These are phyloP conservation scores for Trichoderma sp. DNA, from an alignment of 2,329 filamentous ascomycete species.

Conservation along the genomic window DNA sequence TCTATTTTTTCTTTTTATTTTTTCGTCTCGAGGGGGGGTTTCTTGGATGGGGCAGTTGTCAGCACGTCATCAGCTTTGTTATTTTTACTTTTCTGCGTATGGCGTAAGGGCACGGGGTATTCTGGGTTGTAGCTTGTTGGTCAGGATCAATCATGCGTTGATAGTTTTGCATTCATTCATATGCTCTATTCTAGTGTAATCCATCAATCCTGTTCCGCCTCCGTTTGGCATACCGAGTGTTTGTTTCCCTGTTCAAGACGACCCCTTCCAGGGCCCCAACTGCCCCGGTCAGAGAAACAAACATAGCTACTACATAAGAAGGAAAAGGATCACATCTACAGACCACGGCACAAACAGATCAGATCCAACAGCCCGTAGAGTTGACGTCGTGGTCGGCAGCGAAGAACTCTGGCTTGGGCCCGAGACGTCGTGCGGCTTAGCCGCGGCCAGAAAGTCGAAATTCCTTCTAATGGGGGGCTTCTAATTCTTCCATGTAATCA, in stretches of 20 bases:
- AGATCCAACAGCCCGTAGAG: not conserved
- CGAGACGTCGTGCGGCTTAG: not conserved
- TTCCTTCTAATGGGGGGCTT: not conserved
- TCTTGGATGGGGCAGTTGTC: too few species aligned
- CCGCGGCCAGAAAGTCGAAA: not conserved
- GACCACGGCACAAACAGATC: too few species aligned
- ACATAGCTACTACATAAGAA: too few species aligned
- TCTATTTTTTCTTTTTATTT: not conserved
- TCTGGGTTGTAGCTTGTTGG: not conserved
- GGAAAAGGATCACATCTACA: too few species aligned
- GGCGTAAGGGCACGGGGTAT: not conserved
- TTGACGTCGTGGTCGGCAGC: not conserved
- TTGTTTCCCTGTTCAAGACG: too few species aligned
- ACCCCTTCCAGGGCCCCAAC: not conserved
- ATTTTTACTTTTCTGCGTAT: not conserved
- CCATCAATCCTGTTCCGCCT: too few species aligned
- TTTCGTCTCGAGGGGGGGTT: not conserved
- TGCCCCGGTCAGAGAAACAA: not conserved
- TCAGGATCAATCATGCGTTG: not conserved
- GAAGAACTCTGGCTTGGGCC: not conserved
- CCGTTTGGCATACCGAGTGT: too few species aligned
- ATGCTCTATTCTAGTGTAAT: not conserved
- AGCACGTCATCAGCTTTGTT: not conserved
- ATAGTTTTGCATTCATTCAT: not conserved
- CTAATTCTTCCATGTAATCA: too few species aligned